Base-by-base conservation (phyloP, 1,139 yeast genomes). In the Saccharomyces hybrid region DNA sequence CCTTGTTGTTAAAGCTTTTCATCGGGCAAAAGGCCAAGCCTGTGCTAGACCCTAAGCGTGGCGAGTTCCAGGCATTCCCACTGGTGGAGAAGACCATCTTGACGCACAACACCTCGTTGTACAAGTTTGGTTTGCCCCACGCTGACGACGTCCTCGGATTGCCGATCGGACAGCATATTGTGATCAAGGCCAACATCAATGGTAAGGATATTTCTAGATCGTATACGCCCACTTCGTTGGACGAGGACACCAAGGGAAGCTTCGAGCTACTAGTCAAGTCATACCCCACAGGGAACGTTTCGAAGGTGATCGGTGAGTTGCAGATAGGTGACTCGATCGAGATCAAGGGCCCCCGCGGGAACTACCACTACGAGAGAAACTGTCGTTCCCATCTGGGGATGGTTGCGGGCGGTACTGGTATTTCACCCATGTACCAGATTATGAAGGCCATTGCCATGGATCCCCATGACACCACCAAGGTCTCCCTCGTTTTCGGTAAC, bases 161-260 rank as follows among this genome's bases (percentile, higher is more conserved):
- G 63, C 98, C 98, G 54, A 87, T 90, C 68, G 99, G 99, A 54
- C 98, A 93, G 75, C 97, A 90, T 70, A 84, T 90, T 66, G 80
- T 88, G 50, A 83, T 88, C 64, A 82, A 84, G 38, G 93, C 96
- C 48, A 76, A 74, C 50, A 81, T 86, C 64, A 79, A 81, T 62
- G 97, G 87, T 57, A 89, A 89, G 75, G 95, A 88, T 67, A 78
- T 91, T 55, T 83, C 88, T 53, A 82, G 97, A 70, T 88, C 97
- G 9, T 93, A 93, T 75, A 93, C 99, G 6, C 99, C 99, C 52
- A 86, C 91, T 60, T 85, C 97, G 32, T 80, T 88, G 58, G 96
- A 90, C 70, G 84, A 84, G 54, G 88, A 84, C 66, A 79, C 83
- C 65, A 73, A 73, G 59, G 99, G 99, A 46, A 83, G 81, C 75